Evolutionary conservation across 1,284 basidiomycete genomes (phyloP).

Genomic region (Ceratobasidium sp.): DNA sequence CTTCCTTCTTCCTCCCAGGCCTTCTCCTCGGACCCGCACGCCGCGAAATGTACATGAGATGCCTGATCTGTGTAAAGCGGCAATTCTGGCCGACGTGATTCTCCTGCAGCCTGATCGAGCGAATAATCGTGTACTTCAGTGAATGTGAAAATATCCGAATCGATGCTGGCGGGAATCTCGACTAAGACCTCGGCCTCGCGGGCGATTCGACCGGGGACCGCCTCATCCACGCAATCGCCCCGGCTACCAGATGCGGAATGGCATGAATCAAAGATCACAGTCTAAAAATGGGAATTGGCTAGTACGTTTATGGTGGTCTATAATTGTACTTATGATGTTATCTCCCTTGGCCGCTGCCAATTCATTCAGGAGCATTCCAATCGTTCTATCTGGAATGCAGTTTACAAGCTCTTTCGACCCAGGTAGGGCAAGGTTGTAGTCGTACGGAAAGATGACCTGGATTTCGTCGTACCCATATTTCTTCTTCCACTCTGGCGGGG

Average conservation of each 20-base stretch:
- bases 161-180: slow-evolving; percentile 8
- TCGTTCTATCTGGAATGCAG: slow-evolving; percentile 13
- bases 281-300: background rate
- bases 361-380: slow-evolving; percentile 11
- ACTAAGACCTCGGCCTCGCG: background rate
- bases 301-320: background rate
- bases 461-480: background rate
- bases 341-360: slow-evolving; percentile 14
- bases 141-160: slow-evolving; percentile 10
- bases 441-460: slow-evolving; percentile 33
- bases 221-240: background rate
- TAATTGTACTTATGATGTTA: slow-evolving; percentile 38
- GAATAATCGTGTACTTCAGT: background rate
- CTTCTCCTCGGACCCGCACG: slow-evolving; percentile 34
- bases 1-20: slow-evolving; percentile 52
- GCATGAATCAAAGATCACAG: slow-evolving; percentile 29
- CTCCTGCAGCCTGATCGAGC: too few relatives aligned
- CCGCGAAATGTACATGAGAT: slow-evolving; percentile 27
- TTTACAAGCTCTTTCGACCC: background rate
- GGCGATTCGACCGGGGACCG: background rate
- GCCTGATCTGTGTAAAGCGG: slow-evolving; percentile 16
- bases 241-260: slow-evolving; percentile 17
- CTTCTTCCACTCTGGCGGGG: slow-evolving; percentile 9
- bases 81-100: background rate
- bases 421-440: background rate